Evolutionary conservation across 495 filamentous ascomycete species (phyloP).

Genomic region (Neurospora sp.): DNA sequence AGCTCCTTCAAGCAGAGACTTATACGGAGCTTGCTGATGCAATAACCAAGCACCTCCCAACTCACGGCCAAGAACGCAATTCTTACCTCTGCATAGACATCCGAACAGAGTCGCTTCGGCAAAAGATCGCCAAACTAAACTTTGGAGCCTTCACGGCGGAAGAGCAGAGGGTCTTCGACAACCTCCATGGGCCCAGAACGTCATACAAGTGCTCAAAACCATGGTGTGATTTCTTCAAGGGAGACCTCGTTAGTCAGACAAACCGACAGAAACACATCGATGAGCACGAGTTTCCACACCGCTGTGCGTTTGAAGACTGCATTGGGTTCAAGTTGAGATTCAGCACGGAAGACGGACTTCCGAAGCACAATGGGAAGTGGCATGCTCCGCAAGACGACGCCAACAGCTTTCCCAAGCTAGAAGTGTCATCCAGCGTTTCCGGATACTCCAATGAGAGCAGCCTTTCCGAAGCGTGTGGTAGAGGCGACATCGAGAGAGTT

Average conservation of each 20-base stretch:
- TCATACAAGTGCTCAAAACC: not conserved
- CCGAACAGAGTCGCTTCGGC: not conserved
- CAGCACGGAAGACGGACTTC: not conserved
- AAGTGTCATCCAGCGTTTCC: not conserved
- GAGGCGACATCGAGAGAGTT: not conserved
- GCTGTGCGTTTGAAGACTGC: not conserved
- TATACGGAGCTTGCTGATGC: not conserved
- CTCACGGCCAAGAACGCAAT: not conserved
- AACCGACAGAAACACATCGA: not conserved
- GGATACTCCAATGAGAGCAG: not conserved
- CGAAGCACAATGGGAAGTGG: not conserved
- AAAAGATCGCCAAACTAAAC: not conserved
- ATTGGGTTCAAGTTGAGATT: not conserved
- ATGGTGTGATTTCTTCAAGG: not conserved
- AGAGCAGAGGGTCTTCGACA: not conserved
- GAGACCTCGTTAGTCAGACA: not conserved
- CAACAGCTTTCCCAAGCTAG: not conserved
- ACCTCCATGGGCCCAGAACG: not conserved
- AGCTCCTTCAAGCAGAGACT: not conserved
- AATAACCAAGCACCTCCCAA: not conserved
- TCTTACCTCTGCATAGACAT: not conserved
- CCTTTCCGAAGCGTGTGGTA: not conserved
- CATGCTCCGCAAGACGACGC: not conserved
- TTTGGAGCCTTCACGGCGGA: not conserved
- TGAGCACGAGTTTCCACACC: not conserved